Base-by-base conservation (phyloP, 371 early-diverging fungal genomes). In the Smittium mucronatum region DNA sequence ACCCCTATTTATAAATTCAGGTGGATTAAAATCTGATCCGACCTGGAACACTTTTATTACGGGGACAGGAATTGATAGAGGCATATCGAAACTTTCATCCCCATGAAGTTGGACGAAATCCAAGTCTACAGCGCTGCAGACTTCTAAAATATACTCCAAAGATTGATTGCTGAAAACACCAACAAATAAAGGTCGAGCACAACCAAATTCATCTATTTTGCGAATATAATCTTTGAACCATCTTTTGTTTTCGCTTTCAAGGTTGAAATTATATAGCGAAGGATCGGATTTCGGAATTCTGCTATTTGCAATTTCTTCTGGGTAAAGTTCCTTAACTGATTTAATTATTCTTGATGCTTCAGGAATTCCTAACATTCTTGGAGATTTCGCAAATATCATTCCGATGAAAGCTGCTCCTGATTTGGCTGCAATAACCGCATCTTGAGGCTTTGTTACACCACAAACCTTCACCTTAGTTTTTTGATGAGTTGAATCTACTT, bases 31-130 rank as follows among this genome's bases (percentile, higher is more conserved):
- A 2, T 69, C 70, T 2, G 74, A 80, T 59, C 82, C 85, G n/a
- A 95, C 82, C 72, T 93, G 93, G 81, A 93, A 87, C 0, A 89
- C 94, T 75, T 92, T 92, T 78, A 94, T 89, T 31, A 91, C 90
- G 1, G 95, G 95, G 0, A 88, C 85, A 26, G 91, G 88, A 30
- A 94, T 76, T 69, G 87, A 83, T 32, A 78, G 80, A 2, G 87
- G 83, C 64, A 86, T 70, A 33, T 85, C 85, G 0, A 83, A 75
- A 2, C 87, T 75, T 77, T 94, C 95, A 25, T 84, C 80, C 0
- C 95, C 94, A 75, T 98, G 98, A 70, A 97, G 81, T 80, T 98
- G 98, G 29, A 95, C 88, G 29, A 94, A 69, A 76, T 97, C 97
- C 36, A 97, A 81, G 15, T 87, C 86, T 30, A 87, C 85, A 5